Evolutionary conservation across 352 stramenopile species (phyloP).

Genomic region (Ophiocytium majus): DNA sequence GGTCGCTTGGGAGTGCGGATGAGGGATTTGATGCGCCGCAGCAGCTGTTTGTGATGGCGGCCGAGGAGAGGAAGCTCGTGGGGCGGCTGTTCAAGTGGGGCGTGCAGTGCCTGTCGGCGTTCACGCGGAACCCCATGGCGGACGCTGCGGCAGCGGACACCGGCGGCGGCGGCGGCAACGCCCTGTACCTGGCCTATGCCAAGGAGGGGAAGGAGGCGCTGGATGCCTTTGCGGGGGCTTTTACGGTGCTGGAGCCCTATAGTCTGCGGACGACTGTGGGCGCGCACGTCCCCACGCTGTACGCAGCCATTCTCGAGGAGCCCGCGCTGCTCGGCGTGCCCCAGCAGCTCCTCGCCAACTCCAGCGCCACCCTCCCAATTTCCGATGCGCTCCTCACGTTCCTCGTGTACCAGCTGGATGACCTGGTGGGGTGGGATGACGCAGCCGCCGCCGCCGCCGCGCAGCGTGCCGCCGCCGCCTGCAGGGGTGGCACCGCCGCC

Average conservation of each 20-base stretch:
- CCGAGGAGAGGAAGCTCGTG: conserved; percentile 85
- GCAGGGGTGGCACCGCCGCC: not conserved
- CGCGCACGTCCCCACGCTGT: conserved; percentile 60
- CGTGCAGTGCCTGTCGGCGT: conserved; percentile 85
- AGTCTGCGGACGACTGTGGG: conserved; percentile 77
- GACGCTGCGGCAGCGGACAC: not conserved
- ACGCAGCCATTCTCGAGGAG: conserved; percentile 64
- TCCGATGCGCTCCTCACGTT: conserved; percentile 88
- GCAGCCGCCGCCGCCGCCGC: not conserved
- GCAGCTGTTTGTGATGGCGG: conserved; percentile 67
- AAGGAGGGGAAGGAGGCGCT: conserved; percentile 88
- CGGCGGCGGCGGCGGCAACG: conserved; percentile 58
- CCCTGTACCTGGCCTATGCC: conserved; percentile 61
- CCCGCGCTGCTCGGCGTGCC: conserved; percentile 86
- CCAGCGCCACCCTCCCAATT: conserved; percentile 87
- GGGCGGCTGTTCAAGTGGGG: conserved; percentile 86
- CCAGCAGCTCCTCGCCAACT: conserved; percentile 87
- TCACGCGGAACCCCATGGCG: conserved; percentile 58
- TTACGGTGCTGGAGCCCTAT: conserved; percentile 89
- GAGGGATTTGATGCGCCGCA: not conserved
- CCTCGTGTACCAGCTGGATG: conserved; percentile 86
- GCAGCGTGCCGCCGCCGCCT: not conserved
- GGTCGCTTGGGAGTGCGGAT: conserved; percentile 29
- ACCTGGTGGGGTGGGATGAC: conserved; percentile 65
- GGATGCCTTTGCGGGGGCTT: conserved; percentile 91